Evolutionary conservation across 2,329 filamentous ascomycete species (phyloP).

Genomic region (Metarhizium robertsii): DNA sequence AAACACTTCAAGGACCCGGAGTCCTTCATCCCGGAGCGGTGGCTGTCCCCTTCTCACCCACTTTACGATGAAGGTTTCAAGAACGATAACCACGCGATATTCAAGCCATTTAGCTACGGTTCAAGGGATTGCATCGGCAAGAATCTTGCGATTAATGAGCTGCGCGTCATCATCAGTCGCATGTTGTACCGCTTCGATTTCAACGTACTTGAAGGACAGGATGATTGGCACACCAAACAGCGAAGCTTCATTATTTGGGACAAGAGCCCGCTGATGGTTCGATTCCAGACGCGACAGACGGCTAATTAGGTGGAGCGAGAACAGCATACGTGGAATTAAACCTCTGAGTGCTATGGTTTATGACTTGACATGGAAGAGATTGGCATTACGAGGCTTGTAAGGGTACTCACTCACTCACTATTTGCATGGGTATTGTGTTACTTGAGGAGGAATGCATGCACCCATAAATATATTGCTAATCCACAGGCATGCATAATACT

Average conservation of each 20-base stretch:
- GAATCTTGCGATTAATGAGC: conserved; percentile 35
- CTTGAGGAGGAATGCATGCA: too few relatives aligned
- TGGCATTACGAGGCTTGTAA: too few relatives aligned
- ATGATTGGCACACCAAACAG: conserved; percentile 13
- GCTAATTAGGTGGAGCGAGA: background rate
- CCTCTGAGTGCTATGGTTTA: too few relatives aligned
- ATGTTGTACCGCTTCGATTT: conserved; percentile 38
- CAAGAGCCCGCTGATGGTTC: conserved; percentile 10
- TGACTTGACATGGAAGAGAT: too few relatives aligned
- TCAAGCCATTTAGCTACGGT: conserved; percentile 29
- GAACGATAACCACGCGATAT: conserved; percentile 25
- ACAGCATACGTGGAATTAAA: too few relatives aligned
- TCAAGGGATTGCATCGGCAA: conserved; percentile 31
- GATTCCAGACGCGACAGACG: background rate
- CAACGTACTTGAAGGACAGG: conserved; percentile 15
- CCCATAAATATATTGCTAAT: too few relatives aligned
- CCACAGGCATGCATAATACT: too few relatives aligned
- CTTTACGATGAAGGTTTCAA: conserved; percentile 27
- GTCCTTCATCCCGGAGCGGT: conserved; percentile 38
- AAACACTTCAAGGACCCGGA: conserved; percentile 35
- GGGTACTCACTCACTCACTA: too few relatives aligned
- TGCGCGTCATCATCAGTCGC: conserved; percentile 35
- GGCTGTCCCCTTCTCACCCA: conserved; percentile 16
- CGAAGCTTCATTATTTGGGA: conserved; percentile 11
- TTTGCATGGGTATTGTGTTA: too few relatives aligned